Percentiles rank a stretch among this genome's conserved stretches.
Evolutionary conservation across 148 eudicot species (phyloP).

Genomic region (Camellia japonica): DNA sequence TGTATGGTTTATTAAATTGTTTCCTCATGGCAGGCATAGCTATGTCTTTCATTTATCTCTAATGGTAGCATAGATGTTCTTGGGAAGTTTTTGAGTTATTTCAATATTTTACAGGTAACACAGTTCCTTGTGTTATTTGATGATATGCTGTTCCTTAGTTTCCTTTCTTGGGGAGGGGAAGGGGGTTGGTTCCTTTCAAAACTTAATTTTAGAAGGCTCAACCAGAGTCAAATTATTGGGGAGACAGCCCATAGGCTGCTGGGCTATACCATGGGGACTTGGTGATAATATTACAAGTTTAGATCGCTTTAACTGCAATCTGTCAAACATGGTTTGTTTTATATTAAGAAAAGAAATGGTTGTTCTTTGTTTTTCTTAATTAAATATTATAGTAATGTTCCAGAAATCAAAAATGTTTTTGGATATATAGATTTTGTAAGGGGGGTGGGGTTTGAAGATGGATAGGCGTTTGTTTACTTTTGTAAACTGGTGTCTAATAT

Average conservation of each 20-base stretch:
- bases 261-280: background rate
- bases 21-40: background rate
- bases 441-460: background rate
- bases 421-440: background rate
- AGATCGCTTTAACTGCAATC: background rate
- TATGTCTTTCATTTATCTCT: conserved; percentile 4
- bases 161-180: background rate
- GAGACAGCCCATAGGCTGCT: background rate
- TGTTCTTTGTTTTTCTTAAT: background rate
- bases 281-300: background rate
- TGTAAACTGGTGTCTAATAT: no score
- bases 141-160: background rate
- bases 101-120: background rate
- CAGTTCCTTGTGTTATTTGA: background rate
- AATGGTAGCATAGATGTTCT: background rate
- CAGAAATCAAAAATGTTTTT: background rate
- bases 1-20: conserved; percentile 1
- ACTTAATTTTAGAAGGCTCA: background rate
- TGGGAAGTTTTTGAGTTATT: background rate
- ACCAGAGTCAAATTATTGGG: background rate
- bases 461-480: background rate
- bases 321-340: background rate
- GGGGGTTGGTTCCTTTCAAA: background rate
- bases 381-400: background rate
- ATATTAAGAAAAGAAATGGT: background rate